Evolutionary conservation across 23 red algal species (phyloP).

Genomic region (Gracilariopsis chorda): DNA sequence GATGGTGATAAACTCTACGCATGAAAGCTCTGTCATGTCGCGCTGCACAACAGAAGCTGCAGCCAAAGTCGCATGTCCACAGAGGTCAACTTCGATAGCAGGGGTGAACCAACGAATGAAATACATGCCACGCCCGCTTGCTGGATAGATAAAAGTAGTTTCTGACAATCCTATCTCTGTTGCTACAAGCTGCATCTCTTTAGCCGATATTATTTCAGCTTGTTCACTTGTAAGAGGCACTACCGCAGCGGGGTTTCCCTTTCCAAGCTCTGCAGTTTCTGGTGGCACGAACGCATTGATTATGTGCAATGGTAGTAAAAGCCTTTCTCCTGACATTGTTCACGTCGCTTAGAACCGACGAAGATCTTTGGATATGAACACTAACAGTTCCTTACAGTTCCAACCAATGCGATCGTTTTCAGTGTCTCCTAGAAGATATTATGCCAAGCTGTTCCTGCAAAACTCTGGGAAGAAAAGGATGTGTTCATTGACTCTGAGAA

Average conservation of each 20-base stretch:
- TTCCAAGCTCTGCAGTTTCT: neutral
- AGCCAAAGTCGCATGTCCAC: conserved; percentile 70
- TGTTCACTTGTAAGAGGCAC: neutral
- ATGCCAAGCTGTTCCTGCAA: too few species aligned
- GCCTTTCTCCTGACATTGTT: neutral
- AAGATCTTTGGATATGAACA: too few species aligned
- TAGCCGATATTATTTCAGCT: neutral
- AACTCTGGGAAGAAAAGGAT: too few species aligned
- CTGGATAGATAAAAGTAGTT: conserved; percentile 38
- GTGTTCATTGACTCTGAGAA: too few species aligned
- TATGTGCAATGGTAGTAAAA: neutral
- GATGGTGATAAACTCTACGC: neutral
- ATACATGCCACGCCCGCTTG: neutral
- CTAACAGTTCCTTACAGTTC: too few species aligned
- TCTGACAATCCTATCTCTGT: conserved; percentile 34
- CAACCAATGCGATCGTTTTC: too few species aligned
- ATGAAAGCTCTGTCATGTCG: neutral
- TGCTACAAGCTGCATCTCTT: conserved; percentile 31
- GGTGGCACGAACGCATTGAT: conserved; percentile 11
- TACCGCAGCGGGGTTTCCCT: conserved; percentile 59
- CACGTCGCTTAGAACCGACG: too few species aligned
- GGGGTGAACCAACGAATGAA: conserved; percentile 68
- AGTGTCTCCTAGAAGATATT: too few species aligned
- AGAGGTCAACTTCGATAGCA: conserved; percentile 28
- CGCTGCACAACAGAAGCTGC: conserved; percentile 14